Evolutionary conservation across 306 rosid genomes (phyloP).

Genomic region (Medicago lupulina): DNA sequence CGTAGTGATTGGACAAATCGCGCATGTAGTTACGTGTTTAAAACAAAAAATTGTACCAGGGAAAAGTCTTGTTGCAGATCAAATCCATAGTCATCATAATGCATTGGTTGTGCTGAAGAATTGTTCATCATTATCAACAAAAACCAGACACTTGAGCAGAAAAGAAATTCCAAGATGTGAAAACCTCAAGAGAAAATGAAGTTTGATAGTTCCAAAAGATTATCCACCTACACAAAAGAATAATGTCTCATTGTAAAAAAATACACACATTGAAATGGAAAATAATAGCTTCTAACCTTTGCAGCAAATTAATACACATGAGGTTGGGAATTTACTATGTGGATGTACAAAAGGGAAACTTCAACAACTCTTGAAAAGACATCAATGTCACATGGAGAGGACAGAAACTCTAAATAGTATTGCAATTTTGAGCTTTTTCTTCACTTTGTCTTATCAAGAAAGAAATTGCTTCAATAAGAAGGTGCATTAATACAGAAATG

Average conservation of each 20-base stretch:
- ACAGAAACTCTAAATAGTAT: conserved; percentile 46
- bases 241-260: conserved; percentile 23
- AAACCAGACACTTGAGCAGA: neutral
- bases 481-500: conserved; percentile 15
- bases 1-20: too few species aligned
- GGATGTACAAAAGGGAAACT: conserved; percentile 44
- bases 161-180: conserved; percentile 22
- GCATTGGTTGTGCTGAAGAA: conserved; percentile 50
- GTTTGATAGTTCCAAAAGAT: neutral
- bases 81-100: conserved; percentile 53
- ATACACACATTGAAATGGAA: conserved; percentile 15
- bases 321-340: conserved; percentile 39
- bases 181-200: neutral
- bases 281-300: conserved; percentile 35
- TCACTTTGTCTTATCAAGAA: conserved; percentile 26
- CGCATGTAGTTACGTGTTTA: neutral
- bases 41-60: conserved; percentile 48
- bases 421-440: conserved; percentile 41
- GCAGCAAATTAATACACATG: conserved; percentile 40
- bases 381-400: conserved; percentile 42
- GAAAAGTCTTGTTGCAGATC: conserved; percentile 69
- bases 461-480: conserved; percentile 33
- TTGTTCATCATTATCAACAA: conserved; percentile 53
- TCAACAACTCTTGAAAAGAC: conserved; percentile 48
- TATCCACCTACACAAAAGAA: conserved; percentile 10